Evolutionary conservation across 1,284 basidiomycete genomes (phyloP).

Genomic region (Ustilago tritici): DNA sequence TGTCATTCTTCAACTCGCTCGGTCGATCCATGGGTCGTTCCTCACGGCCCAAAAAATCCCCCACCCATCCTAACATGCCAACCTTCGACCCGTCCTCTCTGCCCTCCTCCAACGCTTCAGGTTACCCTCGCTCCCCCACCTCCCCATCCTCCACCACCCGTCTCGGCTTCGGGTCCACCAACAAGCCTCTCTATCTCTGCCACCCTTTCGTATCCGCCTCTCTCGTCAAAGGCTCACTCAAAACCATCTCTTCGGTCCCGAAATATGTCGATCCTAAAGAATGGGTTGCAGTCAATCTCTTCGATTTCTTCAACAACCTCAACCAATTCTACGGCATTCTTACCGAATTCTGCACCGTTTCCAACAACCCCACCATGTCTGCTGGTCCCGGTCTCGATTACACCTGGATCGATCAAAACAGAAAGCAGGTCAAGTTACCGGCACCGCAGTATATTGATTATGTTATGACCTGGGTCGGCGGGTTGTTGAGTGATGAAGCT

Average conservation of each 20-base stretch:
- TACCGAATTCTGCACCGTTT: conserved; percentile 91
- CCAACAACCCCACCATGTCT: conserved; percentile 91
- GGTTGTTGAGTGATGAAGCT: conserved; percentile 88
- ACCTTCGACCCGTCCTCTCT: conserved; percentile 44
- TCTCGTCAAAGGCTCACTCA: conserved; percentile 97
- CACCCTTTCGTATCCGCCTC: conserved; percentile 88
- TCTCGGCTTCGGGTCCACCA: conserved; percentile 21
- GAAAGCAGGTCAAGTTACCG: conserved; percentile 90
- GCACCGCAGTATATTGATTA: conserved; percentile 99
- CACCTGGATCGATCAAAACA: conserved; percentile 89
- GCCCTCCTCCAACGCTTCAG: conserved; percentile 18
- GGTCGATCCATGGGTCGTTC: conserved; percentile 67
- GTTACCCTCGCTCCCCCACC: conserved; percentile 32
- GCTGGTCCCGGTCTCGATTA: conserved; percentile 93
- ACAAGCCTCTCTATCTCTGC: conserved; percentile 68
- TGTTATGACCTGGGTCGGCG: conserved; percentile 98
- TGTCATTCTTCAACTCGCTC: conserved; percentile 65
- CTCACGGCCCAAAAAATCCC: conserved; percentile 60
- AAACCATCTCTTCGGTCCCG: conserved; percentile 96
- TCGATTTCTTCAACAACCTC: conserved; percentile 83
- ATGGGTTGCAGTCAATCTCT: conserved; percentile 93
- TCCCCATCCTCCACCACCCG: conserved; percentile 11
- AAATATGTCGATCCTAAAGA: conserved; percentile 78
- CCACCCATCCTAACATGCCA: conserved; percentile 53
- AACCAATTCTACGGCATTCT: conserved; percentile 98